Base-by-base conservation (phyloP, 306 rosid species). In the Oemleria cerasiformis region DNA sequence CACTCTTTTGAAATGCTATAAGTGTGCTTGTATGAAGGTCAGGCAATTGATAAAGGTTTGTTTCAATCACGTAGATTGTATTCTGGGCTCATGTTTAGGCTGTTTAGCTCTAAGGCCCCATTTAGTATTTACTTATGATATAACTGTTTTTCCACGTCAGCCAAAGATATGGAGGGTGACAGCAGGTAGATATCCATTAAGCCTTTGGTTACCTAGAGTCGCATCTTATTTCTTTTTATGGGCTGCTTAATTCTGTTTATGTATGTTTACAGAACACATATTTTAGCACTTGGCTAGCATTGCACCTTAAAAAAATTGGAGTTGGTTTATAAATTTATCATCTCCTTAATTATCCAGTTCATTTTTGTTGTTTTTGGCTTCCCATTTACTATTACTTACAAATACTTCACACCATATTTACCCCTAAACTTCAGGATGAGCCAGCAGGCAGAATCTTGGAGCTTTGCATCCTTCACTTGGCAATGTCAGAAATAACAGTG, bases 401-500 rank as follows among this genome's bases (percentile, higher is more conserved):
- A 36, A 42, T 19, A 4, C 0, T 53, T 38, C 9, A 16, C 23
- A 50, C 17, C 48, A 56, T 25, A 42, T 19, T 21, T 20, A 23
- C 30, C 12, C 61, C 34, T 58, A 49, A 45, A 19, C 9, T 74
- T 60, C 87, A 92, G 98, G 70, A 75, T 43, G 90, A 84, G 78
- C 92, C 97, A 34, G 88, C 94, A 5, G 86, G 94, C 53, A 86
- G 84, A 81, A 88, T 93, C 78, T 84, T 93, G 85, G 98, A 93
- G 82, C 90, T 93, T 43, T 93, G 89, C 79, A 90, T 93, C 79
- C 98, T 93, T 78, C 98, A 88, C 81, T 68, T 93, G 78, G 98
- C 98, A 60, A 88, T 93, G 93, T 84, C 98, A 25, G 98, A 93
- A 86, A 84, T 93, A 72, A 25, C 87, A 14, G 87, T 73, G 65